Evolutionary conservation across 805 yeast species (phyloP).

Genomic region (Candida dajiaensis): DNA sequence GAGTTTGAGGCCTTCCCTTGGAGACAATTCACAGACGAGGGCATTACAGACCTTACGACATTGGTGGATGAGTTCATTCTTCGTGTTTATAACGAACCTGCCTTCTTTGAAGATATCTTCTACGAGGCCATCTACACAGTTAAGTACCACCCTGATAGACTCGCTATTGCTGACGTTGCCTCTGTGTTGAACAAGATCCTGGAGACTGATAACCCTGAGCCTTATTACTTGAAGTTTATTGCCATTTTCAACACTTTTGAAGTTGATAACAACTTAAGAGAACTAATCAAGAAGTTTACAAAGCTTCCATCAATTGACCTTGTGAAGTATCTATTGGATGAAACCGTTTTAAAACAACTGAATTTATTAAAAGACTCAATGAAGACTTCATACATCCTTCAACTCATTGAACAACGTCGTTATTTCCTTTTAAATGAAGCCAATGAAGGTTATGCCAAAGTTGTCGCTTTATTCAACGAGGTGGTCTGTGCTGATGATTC

Average conservation of each 20-base stretch:
- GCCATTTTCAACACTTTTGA: conserved; percentile 25
- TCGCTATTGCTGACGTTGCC: conserved; percentile 4
- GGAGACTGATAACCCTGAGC: conserved; percentile 3
- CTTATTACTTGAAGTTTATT: conserved; percentile 24
- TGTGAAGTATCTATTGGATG: conserved; percentile 12
- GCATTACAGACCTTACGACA: not conserved
- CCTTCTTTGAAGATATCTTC: conserved; percentile 11
- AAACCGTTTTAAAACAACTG: conserved; percentile 35
- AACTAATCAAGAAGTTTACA: conserved; percentile 22
- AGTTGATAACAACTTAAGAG: conserved; percentile 16
- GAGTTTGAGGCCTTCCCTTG: not conserved
- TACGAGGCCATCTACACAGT: conserved; percentile 19
- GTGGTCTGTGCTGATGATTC: conserved; percentile 38
- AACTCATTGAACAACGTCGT: conserved; percentile 35
- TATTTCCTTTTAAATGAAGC: conserved; percentile 70
- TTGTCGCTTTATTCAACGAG: conserved; percentile 42
- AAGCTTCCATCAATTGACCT: conserved; percentile 17
- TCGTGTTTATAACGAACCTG: conserved; percentile 2
- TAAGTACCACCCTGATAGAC: conserved; percentile 13
- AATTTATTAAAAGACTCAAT: conserved; percentile 3
- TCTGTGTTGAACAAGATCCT: conserved; percentile 16
- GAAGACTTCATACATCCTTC: not conserved
- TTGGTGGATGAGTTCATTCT: not conserved
- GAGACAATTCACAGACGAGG: conserved; percentile 8
- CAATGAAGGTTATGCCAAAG: conserved; percentile 69